Conservation (phyloP, 441 rosid species). For the Euphorbia celastroides region DNA sequence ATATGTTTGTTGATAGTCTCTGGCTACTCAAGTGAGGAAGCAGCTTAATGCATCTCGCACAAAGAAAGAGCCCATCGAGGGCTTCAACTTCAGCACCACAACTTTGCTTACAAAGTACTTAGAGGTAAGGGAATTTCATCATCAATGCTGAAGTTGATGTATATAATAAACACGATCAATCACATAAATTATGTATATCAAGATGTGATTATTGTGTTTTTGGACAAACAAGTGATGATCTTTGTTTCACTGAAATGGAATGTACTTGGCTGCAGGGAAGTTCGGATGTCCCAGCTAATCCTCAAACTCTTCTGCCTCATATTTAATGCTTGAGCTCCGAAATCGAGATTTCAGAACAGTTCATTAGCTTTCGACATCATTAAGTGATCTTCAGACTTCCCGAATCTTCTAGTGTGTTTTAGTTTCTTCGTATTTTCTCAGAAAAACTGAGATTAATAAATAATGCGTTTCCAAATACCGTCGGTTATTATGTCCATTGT, state of each 20-base stretch:
- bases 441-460: neutral
- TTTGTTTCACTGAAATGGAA: neutral
- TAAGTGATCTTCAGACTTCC: neutral
- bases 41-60: conserved; percentile 78
- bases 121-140: conserved; percentile 42
- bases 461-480: too few relatives aligned
- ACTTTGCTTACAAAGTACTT: conserved; percentile 63
- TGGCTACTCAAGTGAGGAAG: conserved; percentile 87
- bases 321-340: conserved; percentile 22
- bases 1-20: conserved; percentile 34
- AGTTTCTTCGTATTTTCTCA: neutral
- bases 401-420: too few relatives aligned
- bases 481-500: too few relatives aligned
- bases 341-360: too few relatives aligned
- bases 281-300: conserved; percentile 48
- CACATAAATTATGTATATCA: neutral
- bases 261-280: conserved; percentile 40
- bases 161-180: neutral
- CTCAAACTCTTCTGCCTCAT: conserved; percentile 41
- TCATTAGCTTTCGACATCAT: neutral
- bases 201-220: neutral
- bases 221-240: neutral
- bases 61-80: conserved; percentile 53
- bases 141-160: conserved; percentile 2
- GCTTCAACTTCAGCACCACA: conserved; percentile 83